Evolutionary conservation across 2,329 filamentous ascomycete genomes (phyloP), one percentile per base, ranked within the genome.

Genomic region (Botrytis byssoidea): DNA sequence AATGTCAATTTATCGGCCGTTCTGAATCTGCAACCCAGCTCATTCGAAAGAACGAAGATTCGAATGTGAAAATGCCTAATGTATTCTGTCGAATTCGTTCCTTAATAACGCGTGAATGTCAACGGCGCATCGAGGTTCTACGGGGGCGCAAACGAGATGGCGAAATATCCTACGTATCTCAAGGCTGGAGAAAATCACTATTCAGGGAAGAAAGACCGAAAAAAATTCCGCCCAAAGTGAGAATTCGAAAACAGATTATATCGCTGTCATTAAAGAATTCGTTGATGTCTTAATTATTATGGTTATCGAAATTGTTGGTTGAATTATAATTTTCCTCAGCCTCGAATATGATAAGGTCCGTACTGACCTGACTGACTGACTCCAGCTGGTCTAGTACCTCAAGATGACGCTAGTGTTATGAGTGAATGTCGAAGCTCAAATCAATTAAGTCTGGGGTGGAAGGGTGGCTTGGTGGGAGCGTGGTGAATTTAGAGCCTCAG

Each of bases 101-200:
- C 20, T 29, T 5, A 37, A 35, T 32, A 59, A 59, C 29, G 37
- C 46, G 61, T 44, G 72, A 70, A 69, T 32, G 16, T 76, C 51
- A 73, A 70, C 20, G 76, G 76, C 77, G 77, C 77, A 78, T 78
- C 32, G 66, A 74, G 69, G 37, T 29, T 73, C 51, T 70, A 63
- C 64, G 73, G 71, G 72, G 71, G 71, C 32, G 44, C 59, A 63
- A 68, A 48, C 70, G 29, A 29, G 55, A 65, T 57, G 46, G 59
- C 42, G 71, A 70, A 70, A 55, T 69, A 42, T 60, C 40, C 29
- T 22, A n/a, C 16, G 37, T 40, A 66, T 48, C n/a, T 72, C 48
- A 16, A 44, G 16, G 18, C 32, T 46, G 7, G 18, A 35, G 32
- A 57, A 59, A 20, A 35, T 6, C 22, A 25, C 40, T 32, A 18